Conservation (phyloP, 83 land plant species). For the Diphasiastrum complanatum region DNA sequence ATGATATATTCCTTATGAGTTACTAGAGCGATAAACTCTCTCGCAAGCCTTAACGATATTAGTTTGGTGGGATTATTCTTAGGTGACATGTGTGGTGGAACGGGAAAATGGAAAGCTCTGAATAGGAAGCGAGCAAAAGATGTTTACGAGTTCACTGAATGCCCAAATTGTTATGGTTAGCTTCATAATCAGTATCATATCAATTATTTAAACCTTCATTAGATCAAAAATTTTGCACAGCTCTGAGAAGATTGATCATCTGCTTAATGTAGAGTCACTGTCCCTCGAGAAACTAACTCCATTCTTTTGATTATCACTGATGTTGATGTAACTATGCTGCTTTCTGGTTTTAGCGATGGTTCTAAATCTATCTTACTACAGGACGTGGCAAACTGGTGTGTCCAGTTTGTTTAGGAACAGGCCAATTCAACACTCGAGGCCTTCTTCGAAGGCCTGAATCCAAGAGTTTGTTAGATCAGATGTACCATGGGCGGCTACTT, state of each 20-base stretch:
- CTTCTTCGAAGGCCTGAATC: slow-evolving; percentile 85
- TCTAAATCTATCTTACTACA: slow-evolving; percentile 22
- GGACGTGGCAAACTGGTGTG: slow-evolving; percentile 96
- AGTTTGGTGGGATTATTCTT: slow-evolving; percentile 13
- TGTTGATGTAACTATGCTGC: not conserved
- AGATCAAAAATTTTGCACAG: not conserved
- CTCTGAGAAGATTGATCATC: no score
- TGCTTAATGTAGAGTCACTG: no score
- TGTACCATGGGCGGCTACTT: slow-evolving; percentile 84
- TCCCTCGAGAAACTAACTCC: no score
- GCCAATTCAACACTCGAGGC: slow-evolving; percentile 85
- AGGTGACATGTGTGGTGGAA: slow-evolving; percentile 99
- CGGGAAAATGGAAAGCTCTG: slow-evolving; percentile 98
- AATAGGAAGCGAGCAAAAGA: slow-evolving; percentile 97
- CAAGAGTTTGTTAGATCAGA: slow-evolving; percentile 64
- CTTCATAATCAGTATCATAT: not conserved
- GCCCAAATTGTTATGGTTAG: slow-evolving; percentile 98
- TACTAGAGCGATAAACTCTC: not conserved
- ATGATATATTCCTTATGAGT: no score
- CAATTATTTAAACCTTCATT: not conserved
- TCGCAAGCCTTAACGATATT: not conserved
- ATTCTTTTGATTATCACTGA: not conserved
- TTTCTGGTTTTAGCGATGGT: no score
- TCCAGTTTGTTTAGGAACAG: slow-evolving; percentile 94
- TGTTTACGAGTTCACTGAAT: slow-evolving; percentile 95